Percentiles rank a stretch among this genome's conserved stretches.
phyloP scores from a whole-genome alignment of 2,329 filamentous ascomycete genomes.

The Alternaria longipes region DNA sequence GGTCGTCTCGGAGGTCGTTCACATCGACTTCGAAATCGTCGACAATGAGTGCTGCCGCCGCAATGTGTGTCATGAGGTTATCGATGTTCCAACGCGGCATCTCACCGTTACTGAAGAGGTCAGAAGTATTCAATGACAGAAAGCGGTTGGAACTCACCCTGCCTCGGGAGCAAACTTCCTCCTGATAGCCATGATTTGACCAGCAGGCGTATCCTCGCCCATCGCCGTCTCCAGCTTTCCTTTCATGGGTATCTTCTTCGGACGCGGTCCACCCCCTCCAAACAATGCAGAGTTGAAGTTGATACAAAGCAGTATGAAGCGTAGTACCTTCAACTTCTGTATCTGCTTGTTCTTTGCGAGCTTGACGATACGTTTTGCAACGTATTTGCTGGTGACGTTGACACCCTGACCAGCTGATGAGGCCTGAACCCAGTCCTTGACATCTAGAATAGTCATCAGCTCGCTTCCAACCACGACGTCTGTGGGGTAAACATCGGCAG shows the following conservation, averaged over 20 bases:
- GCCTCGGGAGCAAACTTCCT: constrained; percentile 67
- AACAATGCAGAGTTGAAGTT: constrained; percentile 57
- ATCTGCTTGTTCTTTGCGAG: constrained; percentile 63
- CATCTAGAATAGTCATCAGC: constrained; percentile 71
- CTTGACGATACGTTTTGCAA: constrained; percentile 69
- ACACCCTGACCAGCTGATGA: constrained; percentile 67
- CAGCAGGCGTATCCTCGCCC: constrained; percentile 38
- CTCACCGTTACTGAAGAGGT: constrained; percentile 49
- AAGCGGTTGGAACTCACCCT: constrained; percentile 26
- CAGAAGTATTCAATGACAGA: constrained; percentile 4
- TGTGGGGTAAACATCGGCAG: constrained; percentile 77
- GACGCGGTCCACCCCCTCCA: constrained; percentile 44
- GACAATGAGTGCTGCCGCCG: constrained; percentile 74
- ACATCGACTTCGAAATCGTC: constrained; percentile 79
- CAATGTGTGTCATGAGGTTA: constrained; percentile 76
- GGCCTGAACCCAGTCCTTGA: constrained; percentile 78
- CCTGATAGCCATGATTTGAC: constrained; percentile 52
- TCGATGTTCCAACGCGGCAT: constrained; percentile 78
- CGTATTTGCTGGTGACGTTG: constrained; percentile 68
- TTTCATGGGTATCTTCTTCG: constrained; percentile 64
- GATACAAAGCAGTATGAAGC: constrained; percentile 60
- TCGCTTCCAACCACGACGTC: constrained; percentile 72
- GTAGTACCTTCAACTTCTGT: constrained; percentile 58
- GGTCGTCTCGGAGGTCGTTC: constrained; percentile 73
- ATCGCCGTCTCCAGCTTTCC: constrained; percentile 75